Evolutionary conservation across 2,329 filamentous ascomycete species (phyloP), one percentile per base, ranked within the genome.

Genomic region (Aureobasidium lini): DNA sequence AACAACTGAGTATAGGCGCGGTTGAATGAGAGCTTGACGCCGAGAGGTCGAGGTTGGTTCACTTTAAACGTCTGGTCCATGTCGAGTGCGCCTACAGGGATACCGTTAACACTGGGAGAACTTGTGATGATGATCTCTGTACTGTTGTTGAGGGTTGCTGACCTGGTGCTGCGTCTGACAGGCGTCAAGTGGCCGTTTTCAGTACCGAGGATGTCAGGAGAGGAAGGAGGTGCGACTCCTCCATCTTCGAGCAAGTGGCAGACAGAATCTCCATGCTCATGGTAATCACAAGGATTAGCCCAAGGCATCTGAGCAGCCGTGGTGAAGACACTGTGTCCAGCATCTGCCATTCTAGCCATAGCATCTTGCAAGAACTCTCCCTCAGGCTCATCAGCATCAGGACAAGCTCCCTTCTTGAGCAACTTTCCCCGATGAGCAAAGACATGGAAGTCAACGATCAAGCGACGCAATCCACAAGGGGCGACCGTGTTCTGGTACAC

Each of bases 361-460:
- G 42, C 57, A 18, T 59, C 60, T 34, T 29, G 39, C 13, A 59
- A 10, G 15, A 62, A 58, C 23, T 58, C 53, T 0, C 4, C 10
- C 37, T 44, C 39, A 5, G 50, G 39, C 3, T 54, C 39, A 5
- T 44, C 37, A 23, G 32, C 32, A 23, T 60, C 48, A 15, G 31
- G 46, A 31, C 16, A 39, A 18, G 32, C 44, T 2, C 18, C 49
- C 8, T 29, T 43, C n/a, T 47, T 47, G 11, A 62, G 11, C 5
- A 44, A 28, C 11, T 32, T 29, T 6, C 34, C 34, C 11, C 39
- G 31, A 3, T 53, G 48, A 3, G 48, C 28, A 31, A 57, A 58
- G 10, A 63, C 56, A 31, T 63, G 61, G 13, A 61, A 61, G 18
- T 63, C 61, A 0, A 60, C 47, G 9, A 63, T 40, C 23, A 63